These are phyloP conservation scores for Arabidopsis hybrid DNA, from an alignment of 441 rosid species.

Conservation along the genomic window DNA sequence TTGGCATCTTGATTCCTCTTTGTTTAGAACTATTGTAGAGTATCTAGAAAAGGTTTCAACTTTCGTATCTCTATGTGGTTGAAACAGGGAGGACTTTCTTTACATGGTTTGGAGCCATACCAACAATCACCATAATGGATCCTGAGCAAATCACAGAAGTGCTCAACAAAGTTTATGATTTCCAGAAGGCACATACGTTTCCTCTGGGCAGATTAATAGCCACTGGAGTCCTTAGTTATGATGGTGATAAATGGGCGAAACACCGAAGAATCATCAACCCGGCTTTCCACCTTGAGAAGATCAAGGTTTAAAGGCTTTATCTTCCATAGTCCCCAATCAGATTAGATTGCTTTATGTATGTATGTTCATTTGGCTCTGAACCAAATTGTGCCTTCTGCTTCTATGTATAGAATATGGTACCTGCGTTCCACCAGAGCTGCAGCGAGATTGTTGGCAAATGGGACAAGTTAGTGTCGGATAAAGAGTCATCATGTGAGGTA, in stretches of 20 bases:
- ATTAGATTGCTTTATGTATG: neutral
- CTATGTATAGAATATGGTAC: slow-evolving; percentile 51
- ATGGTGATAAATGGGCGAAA: slow-evolving; percentile 36
- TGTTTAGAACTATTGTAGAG: neutral
- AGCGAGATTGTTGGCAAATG: slow-evolving; percentile 44
- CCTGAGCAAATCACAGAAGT: slow-evolving; percentile 38
- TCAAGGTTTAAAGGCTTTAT: slow-evolving; percentile 26
- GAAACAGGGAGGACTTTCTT: too few relatives aligned
- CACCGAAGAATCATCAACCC: slow-evolving; percentile 37
- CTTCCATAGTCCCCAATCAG: neutral
- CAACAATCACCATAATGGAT: slow-evolving; percentile 37
- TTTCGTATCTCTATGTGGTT: neutral
- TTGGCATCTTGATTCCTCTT: neutral
- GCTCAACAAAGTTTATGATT: slow-evolving; percentile 33
- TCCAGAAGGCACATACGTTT: slow-evolving; percentile 23
- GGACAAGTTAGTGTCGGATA: slow-evolving; percentile 40
- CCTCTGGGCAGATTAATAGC: slow-evolving; percentile 26
- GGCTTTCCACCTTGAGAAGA: slow-evolving; percentile 37
- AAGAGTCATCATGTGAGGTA: slow-evolving; percentile 42
- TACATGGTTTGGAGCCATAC: slow-evolving; percentile 38
- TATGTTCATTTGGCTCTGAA: neutral
- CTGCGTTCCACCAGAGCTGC: slow-evolving; percentile 46
- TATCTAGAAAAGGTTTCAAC: neutral
- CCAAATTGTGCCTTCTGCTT: neutral
- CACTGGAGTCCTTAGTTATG: slow-evolving; percentile 28